A percentile compares a stretch with the other conserved stretches of the same genome.
Evolutionary conservation across 2,329 filamentous ascomycete genomes (phyloP).

Genomic region (Boeremia exigua): DNA sequence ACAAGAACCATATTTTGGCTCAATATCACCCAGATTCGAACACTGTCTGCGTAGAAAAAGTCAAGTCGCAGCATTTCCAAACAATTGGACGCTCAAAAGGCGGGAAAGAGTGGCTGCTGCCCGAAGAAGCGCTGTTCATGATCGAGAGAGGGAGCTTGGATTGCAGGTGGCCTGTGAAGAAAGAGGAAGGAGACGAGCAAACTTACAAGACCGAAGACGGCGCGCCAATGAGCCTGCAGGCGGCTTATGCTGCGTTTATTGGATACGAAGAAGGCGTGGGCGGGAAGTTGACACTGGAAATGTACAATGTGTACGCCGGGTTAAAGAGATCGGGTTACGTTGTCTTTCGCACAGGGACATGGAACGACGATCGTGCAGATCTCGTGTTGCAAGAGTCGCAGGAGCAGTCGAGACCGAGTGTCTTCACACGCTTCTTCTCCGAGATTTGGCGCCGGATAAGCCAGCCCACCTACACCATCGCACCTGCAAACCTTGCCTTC

Average conservation of each 20-base stretch:
- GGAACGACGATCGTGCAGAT: slow-evolving; percentile 39
- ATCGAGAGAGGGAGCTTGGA: slow-evolving; percentile 88
- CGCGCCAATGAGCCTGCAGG: slow-evolving; percentile 88
- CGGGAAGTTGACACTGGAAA: slow-evolving; percentile 69
- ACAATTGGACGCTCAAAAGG: slow-evolving; percentile 69
- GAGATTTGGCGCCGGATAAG: slow-evolving; percentile 43
- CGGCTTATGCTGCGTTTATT: slow-evolving; percentile 84
- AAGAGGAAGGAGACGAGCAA: slow-evolving; percentile 37
- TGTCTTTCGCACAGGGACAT: slow-evolving; percentile 71
- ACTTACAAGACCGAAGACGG: slow-evolving; percentile 58
- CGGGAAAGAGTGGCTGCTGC: slow-evolving; percentile 77
- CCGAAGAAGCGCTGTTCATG: slow-evolving; percentile 89
- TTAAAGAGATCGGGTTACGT: slow-evolving; percentile 84
- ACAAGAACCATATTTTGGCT: slow-evolving; percentile 69
- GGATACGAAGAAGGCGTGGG: slow-evolving; percentile 65
- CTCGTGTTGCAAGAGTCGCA: slow-evolving; percentile 16
- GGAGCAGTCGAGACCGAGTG: slow-evolving; percentile 14
- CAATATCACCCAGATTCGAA: slow-evolving; percentile 73
- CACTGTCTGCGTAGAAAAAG: slow-evolving; percentile 69
- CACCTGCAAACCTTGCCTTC: slow-evolving; percentile 35
- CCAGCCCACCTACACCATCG: slow-evolving; percentile 24
- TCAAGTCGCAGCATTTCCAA: slow-evolving; percentile 74
- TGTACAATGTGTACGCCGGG: slow-evolving; percentile 87
- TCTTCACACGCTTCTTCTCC: slow-evolving; percentile 46
- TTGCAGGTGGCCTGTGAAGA: slow-evolving; percentile 75